These are phyloP conservation scores for Syzygium oleosum DNA, from an alignment of 345 rosid species.

Conservation along the genomic window DNA sequence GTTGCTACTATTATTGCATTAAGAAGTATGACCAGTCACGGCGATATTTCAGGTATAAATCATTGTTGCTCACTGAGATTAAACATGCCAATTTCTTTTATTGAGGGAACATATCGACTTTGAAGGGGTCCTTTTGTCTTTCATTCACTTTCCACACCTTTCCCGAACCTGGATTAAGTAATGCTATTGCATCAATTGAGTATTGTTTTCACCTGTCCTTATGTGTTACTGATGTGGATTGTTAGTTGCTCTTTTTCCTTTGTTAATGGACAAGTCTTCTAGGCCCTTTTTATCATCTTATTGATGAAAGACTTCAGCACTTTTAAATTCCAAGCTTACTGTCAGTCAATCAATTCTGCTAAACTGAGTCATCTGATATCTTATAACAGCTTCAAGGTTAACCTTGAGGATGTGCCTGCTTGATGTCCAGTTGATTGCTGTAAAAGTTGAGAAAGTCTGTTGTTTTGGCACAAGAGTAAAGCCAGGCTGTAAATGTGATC, in stretches of 20 bases:
- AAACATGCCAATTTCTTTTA: neutral
- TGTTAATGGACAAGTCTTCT: neutral
- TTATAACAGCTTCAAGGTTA: neutral
- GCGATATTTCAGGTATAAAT: slow-evolving; percentile 73
- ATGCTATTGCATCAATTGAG: neutral
- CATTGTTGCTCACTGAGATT: neutral
- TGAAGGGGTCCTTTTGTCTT: neutral
- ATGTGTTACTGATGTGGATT: neutral
- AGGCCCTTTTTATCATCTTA: neutral
- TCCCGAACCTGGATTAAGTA: neutral
- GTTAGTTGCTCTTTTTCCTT: neutral
- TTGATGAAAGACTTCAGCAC: neutral
- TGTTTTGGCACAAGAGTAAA: neutral
- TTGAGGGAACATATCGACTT: neutral
- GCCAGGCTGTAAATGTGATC: neutral
- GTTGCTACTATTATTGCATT: slow-evolving; percentile 53
- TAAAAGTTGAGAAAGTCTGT: neutral
- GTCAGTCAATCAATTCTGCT: neutral
- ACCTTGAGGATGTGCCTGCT: neutral
- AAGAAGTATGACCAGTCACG: slow-evolving; percentile 87
- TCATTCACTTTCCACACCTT: neutral
- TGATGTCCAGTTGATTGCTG: neutral
- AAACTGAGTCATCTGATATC: neutral
- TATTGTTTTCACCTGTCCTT: neutral
- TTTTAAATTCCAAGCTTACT: neutral